A percentile compares a stretch with the other conserved stretches of the same genome.
phyloP scores from a whole-genome alignment of 805 yeast species.

The Myxozyma mucilagina region DNA sequence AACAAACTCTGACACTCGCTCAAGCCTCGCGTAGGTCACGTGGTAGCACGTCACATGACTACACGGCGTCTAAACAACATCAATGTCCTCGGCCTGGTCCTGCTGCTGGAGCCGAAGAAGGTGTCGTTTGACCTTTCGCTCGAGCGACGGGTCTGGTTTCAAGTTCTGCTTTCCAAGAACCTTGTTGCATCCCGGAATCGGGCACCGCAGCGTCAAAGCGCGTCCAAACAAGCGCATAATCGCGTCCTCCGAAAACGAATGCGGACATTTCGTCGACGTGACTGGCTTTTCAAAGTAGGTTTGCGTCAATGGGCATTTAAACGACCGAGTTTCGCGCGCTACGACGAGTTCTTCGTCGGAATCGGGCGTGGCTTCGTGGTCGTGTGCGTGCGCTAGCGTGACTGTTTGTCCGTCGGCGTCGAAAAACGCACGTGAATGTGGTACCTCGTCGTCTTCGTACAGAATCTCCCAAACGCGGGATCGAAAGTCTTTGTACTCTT shows the following conservation, averaged over 20 bases:
- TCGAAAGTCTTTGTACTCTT: slow-evolving; percentile 3
- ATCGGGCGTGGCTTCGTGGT: too few relatives aligned
- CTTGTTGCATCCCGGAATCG: slow-evolving; percentile 31
- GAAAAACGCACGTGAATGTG: slow-evolving; percentile 17
- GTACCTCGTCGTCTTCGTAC: slow-evolving; percentile 26
- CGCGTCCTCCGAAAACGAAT: slow-evolving; percentile 37
- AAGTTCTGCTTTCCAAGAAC: slow-evolving; percentile 1
- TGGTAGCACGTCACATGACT: neutral
- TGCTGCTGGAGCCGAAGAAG: slow-evolving; percentile 1
- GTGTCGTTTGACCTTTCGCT: slow-evolving; percentile 24
- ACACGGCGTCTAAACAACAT: neutral
- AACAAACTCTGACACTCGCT: neutral
- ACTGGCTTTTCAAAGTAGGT: slow-evolving; percentile 37
- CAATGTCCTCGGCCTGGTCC: slow-evolving; percentile 19
- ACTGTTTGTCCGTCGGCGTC: neutral
- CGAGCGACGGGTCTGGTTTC: slow-evolving; percentile 14
- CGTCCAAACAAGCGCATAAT: slow-evolving; percentile 21
- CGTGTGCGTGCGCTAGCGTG: too few relatives aligned
- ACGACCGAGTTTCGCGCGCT: slow-evolving; percentile 32
- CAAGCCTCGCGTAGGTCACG: too few relatives aligned
- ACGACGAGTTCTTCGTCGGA: slow-evolving; percentile 30
- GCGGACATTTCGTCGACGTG: slow-evolving; percentile 36
- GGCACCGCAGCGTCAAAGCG: slow-evolving; percentile 14
- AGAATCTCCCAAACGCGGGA: slow-evolving; percentile 17
- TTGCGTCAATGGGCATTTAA: slow-evolving; percentile 39